Base-by-base conservation (phyloP, 768 basidiomycete genomes). In the Terana coerulea region DNA sequence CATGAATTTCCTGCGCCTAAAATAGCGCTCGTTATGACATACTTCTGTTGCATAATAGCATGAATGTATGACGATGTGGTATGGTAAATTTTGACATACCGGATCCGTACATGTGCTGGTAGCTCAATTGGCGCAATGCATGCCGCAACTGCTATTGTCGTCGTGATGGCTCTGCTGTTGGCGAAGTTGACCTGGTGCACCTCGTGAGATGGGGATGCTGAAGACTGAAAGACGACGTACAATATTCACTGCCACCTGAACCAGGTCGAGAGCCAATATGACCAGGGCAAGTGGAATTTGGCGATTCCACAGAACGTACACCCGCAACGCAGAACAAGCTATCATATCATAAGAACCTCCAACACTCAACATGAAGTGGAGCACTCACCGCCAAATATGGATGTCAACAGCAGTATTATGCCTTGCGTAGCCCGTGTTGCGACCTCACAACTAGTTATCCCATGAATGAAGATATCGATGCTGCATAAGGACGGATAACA, bases 271-370 rank as follows among this genome's bases (percentile, higher is more conserved):
- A 1, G 39, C 24, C 5, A 53, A 43, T 17, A 53, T 35, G n/a
- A 42, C 19, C 7, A 35, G 22, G 17, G 35, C 24, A 21, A 53
- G 30, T 7, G 17, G 19, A 11, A 52, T 4, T 7, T 46, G 26
- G n/a, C 28, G 21, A 24, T 52, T 52, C 51, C 45, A 46, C 21
- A 52, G 35, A n/a, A 36, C 51, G 21, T 52, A 52, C 30, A 36
- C 33, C 2, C 51, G 43, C n/a, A 46, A 19, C 10, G 46, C 52
- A 30, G 52, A 47, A 25, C 46, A 53, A 11, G 43, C 52, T 53
- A 26, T 14, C 19, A 45, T 19, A 26, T 3, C 9, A 17, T 34
- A 10, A 19, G 7, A 25, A 8, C 26, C 8, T 6, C 2, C 3
- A n/a, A 31, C 3, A 19, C 6, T 12, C 33, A 6, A 34, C 30